Evolutionary conservation across 345 rosid species (phyloP).

Genomic region (Populus ilicifolia): DNA sequence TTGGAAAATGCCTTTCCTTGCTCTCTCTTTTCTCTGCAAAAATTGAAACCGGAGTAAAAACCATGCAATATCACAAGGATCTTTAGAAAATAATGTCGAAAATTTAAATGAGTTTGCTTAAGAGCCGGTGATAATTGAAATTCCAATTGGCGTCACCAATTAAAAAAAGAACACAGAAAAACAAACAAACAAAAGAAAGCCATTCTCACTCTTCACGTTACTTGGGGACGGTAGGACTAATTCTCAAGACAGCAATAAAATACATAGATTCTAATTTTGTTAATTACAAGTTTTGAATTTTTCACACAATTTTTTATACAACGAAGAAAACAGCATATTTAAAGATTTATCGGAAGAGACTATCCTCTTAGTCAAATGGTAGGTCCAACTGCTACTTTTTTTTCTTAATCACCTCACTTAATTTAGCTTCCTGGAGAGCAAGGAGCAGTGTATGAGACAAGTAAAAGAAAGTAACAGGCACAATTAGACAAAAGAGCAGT

Average conservation of each 20-base stretch:
- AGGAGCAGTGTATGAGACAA: background rate
- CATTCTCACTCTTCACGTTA: background rate
- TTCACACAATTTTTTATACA: background rate
- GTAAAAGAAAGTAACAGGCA: background rate
- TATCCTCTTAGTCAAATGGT: background rate
- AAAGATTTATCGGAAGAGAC: background rate
- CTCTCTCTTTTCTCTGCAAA: slow-evolving; percentile 13
- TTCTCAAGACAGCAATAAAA: background rate
- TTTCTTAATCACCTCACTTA: background rate
- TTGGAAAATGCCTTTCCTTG: background rate
- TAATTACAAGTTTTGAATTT: background rate
- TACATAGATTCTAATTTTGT: background rate
- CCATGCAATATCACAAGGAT: background rate
- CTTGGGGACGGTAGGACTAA: background rate
- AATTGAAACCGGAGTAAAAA: background rate
- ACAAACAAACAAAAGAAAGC: background rate
- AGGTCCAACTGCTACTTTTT: slow-evolving; percentile 1
- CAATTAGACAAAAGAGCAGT: background rate
- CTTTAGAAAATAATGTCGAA: background rate
- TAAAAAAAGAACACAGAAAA: background rate
- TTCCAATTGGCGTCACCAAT: background rate
- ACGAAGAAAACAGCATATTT: background rate
- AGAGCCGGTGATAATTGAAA: background rate
- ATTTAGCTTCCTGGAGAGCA: background rate
- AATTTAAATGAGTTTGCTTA: background rate